Base-by-base conservation (phyloP, 2,329 filamentous ascomycete species). In the Dactylellina cionopaga region DNA sequence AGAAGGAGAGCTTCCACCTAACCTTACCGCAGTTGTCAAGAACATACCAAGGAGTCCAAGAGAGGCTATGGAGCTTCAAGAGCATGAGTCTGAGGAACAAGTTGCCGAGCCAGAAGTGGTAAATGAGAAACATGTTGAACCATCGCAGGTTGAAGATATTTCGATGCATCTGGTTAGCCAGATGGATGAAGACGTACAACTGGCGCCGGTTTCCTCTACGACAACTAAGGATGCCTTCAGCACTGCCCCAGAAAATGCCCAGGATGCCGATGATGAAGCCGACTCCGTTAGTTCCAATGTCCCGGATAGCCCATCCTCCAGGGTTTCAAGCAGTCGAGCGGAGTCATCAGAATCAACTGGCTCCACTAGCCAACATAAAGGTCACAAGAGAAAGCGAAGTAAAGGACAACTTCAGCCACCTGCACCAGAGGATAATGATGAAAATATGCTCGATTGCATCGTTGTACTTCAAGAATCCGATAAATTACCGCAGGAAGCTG, bases 361-460 rank as follows among this genome's bases (percentile, higher is more conserved):
- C 3, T 47, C 58, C 2, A 35, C 22, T 7, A 63, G 29, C 9
- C 66, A 39, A 25, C 54, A 15, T 25, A 58, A 64, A 33, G 59
- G 66, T 22, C 66, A 71, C 24, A 71, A 71, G 37, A 47, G 66
- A 46, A 71, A 71, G 44, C 64, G 66, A 37, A 71, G 66, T 44
- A 63, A 71, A 47, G 58, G 66, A 5, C 59, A 52, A 33, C 11
- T 44, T 2, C 3, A 31, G 9, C 51, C 31, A 6, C 51, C 44
- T 27, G 33, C 43, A 31, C 29, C 55, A 5, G 13, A 44, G 22
- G 51, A 64, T 19, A 10, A 43, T 11, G 66, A 71, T 25, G 51
- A 64, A 19, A 58, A 71, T n/a, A 71, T 71, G 66, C 25, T 64
- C 5, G 66, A 71, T 41, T 64, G 33, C 25, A 52, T 47, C 24